A percentile compares a stretch with the other conserved stretches of the same genome.
phyloP scores from a whole-genome alignment of 2,329 filamentous ascomycete genomes.

The Madurella fahalii region DNA sequence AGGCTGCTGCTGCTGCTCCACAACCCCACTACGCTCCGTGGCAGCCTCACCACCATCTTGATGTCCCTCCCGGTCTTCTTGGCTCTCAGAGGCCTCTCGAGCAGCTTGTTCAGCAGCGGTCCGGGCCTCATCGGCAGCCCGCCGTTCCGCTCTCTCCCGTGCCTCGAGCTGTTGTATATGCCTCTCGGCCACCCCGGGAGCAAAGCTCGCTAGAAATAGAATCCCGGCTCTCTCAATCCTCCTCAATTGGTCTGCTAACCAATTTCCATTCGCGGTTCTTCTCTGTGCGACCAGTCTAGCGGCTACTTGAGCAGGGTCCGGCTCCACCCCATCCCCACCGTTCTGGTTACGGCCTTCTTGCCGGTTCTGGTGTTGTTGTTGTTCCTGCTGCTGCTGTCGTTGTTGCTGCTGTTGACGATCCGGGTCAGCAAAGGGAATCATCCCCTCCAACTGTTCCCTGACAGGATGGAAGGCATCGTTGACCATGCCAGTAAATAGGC shows the following conservation, averaged over 20 bases:
- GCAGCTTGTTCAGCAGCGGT: constrained; percentile 33
- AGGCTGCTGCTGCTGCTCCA: constrained; percentile 6
- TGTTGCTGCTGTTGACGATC: constrained; percentile 28
- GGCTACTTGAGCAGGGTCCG: constrained; percentile 49
- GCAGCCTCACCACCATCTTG: neutral
- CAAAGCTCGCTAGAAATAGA: constrained; percentile 62
- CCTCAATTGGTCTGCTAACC: constrained; percentile 49
- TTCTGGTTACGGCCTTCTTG: neutral
- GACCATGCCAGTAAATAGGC: constrained; percentile 51
- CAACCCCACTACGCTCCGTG: neutral
- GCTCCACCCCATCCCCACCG: constrained; percentile 23
- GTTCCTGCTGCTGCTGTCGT: constrained; percentile 27
- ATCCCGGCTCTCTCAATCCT: constrained; percentile 57
- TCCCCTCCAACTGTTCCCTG: constrained; percentile 54
- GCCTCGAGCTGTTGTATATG: constrained; percentile 58
- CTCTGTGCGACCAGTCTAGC: constrained; percentile 50
- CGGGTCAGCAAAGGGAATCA: constrained; percentile 51
- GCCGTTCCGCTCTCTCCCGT: constrained; percentile 44
- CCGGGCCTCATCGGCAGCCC: constrained; percentile 40
- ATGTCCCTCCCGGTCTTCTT: neutral
- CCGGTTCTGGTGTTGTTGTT: constrained; percentile 19
- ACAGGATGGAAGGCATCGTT: constrained; percentile 55
- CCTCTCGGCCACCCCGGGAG: constrained; percentile 61
- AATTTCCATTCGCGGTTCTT: constrained; percentile 42
- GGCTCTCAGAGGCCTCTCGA: constrained; percentile 4